Base-by-base conservation (phyloP, 129 eudicot genomes). In the Pittosporum tobira region DNA sequence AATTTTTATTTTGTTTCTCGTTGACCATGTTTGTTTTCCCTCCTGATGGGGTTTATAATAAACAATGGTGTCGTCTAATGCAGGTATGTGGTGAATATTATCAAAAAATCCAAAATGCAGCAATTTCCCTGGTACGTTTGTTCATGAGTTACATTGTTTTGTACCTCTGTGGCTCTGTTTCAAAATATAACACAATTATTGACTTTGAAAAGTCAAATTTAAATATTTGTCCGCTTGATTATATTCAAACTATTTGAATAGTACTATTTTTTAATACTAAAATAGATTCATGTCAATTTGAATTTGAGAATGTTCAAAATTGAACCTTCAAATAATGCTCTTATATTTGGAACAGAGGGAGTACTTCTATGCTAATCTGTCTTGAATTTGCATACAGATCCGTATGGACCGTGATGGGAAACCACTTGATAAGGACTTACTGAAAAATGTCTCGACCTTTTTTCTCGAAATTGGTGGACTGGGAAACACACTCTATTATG, bases 331-430 rank as follows among this genome's bases (percentile, higher is more conserved):
- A n/a, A n/a, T n/a, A n/a, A n/a, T n/a, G n/a, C n/a, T n/a, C n/a
- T n/a, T n/a, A n/a, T n/a, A n/a, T n/a, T n/a, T n/a, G n/a, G n/a
- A n/a, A n/a, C n/a, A n/a, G n/a, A n/a, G n/a, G n/a, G n/a, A n/a
- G n/a, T 61, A 1, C 34, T 62, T 62, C 22, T 29, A n/a, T n/a
- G n/a, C n/a, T 62, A 51, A 67, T 64, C 48, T 59, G 58, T 57
- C 55, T 46, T 29, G 34, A 11, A 37, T 28, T 29, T 22, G 19
- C 43, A 31, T 70, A 63, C 73, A 82, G 90, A 78, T 75, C 40
- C 59, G 62, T 54, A 71, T 75, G 38, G 79, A 82, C 36, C 73
- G 90, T 55, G 76, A 47, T 46, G 79, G 62, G 60, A 64, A 71
- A 61, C 45, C 67, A 45, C 54, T 55, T 57, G 71, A 73, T 67